Base-by-base conservation (phyloP, 2,329 filamentous ascomycete species). In the Paraconiothyrium brasiliense region DNA sequence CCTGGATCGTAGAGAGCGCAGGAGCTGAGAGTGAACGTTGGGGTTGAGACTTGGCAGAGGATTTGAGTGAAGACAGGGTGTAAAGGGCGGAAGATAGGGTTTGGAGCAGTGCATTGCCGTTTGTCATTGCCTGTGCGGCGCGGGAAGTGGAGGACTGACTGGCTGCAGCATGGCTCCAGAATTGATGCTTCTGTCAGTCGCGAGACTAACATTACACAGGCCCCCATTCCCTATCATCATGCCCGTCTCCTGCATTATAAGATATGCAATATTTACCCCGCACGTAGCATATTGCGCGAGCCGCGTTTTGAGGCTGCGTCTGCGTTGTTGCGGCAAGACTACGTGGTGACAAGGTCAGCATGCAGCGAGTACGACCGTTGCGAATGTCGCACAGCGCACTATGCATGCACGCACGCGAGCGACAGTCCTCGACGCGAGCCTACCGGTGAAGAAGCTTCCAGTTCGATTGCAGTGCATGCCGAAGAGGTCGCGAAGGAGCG, bases 361-460 rank as follows among this genome's bases (percentile, higher is more conserved):
- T 41, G 52, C n/a, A 55, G 52, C 52, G 16, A 55, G 47, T 41
- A 44, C 44, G 37, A 43, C 35, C 14, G 22, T 27, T 34, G 22
- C 20, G 11, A 9, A 59, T 54, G 57, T 59, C 48, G 50, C 32
- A 54, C 50, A 50, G 56, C 56, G 34, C n/a, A 6, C 30, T 27
- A 57, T 47, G 56, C 56, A 59, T 27, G 57, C 55, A 41, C 39
- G 39, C 39, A 59, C 39, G 57, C 39, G 27, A 32, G 35, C 24
- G 35, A 16, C 50, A 54, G 48, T 6, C 32, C n/a, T 46, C 11
- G 43, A 46, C 43, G 20, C 20, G 20, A 34, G 39, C 4, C 39
- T 32, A 54, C 59, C 54, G 59, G 59, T 61, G 41, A 61, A 58
- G 55, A 61, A 61, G 10, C 11, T 58, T 61, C 55, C 22, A 58